Conservation (phyloP, 2,329 filamentous ascomycete species). For the Lasiodiplodia citricola region DNA sequence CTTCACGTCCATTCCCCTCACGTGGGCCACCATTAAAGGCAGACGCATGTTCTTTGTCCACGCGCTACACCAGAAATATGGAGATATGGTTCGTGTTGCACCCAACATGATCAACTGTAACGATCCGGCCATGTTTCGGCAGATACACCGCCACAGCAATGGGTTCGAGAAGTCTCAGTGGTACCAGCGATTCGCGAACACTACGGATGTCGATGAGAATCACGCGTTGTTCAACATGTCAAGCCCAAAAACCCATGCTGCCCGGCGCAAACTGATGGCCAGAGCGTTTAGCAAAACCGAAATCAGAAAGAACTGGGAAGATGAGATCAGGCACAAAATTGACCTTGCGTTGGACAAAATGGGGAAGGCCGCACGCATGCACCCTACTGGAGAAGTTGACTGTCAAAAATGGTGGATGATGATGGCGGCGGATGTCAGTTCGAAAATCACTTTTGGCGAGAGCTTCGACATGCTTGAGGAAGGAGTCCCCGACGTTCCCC, state of each 20-base stretch:
- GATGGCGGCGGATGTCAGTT: conserved; percentile 47
- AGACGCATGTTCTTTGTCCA: conserved; percentile 48
- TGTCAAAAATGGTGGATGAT: conserved; percentile 47
- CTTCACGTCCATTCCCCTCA: conserved; percentile 42
- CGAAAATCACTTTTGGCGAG: conserved; percentile 47
- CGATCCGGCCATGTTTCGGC: conserved; percentile 37
- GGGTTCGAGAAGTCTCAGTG: conserved; percentile 28
- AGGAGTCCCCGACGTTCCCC: background rate
- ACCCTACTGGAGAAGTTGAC: conserved; percentile 37
- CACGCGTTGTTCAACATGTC: conserved; percentile 45
- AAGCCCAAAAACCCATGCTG: conserved; percentile 41
- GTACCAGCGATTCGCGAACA: background rate
- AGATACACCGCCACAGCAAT: conserved; percentile 39
- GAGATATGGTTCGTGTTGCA: conserved; percentile 38
- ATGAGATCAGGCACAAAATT: conserved; percentile 39
- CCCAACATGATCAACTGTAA: conserved; percentile 38
- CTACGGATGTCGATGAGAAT: conserved; percentile 17
- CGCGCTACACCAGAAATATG: conserved; percentile 42
- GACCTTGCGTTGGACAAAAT: conserved; percentile 42
- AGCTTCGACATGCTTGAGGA: conserved; percentile 45
- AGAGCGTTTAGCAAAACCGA: conserved; percentile 43
- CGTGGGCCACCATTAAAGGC: conserved; percentile 43
- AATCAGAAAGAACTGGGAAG: conserved; percentile 45
- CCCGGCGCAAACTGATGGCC: conserved; percentile 43
- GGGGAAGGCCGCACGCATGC: conserved; percentile 30